Evolutionary conservation across 176 grass and related monocot genomes (phyloP).

Genomic region (Oryza meridionalis): DNA sequence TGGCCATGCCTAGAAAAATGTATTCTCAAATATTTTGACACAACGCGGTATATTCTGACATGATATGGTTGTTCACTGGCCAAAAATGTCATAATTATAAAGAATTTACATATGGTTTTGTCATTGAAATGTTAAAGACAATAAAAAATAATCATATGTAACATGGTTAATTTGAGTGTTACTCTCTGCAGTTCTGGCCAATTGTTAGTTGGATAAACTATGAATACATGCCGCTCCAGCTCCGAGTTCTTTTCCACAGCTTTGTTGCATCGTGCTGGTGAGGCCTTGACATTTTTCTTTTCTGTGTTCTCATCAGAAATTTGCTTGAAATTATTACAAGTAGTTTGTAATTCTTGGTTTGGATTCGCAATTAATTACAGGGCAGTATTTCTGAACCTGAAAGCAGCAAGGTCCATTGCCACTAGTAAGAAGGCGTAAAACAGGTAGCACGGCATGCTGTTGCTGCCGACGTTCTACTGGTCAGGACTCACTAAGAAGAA

Average conservation of each 20-base stretch:
- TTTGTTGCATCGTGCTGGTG: slow-evolving; percentile 85
- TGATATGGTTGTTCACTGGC: no score
- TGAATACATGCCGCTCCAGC: slow-evolving; percentile 86
- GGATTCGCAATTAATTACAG: slow-evolving; percentile 37
- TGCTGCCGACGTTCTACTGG: background rate
- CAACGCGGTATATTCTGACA: background rate
- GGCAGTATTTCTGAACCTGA: slow-evolving; percentile 86
- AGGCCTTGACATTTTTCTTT: background rate
- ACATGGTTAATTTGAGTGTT: background rate
- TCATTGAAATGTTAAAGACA: background rate
- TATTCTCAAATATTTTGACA: background rate
- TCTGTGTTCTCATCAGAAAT: background rate
- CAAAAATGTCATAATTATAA: background rate
- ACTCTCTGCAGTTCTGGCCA: slow-evolving; percentile 79
- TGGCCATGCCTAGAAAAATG: no score
- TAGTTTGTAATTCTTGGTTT: slow-evolving; percentile 28
- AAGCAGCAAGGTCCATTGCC: slow-evolving; percentile 77
- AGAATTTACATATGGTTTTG: background rate
- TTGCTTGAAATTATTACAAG: background rate
- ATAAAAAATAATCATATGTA: background rate
- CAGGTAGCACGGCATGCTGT: background rate
- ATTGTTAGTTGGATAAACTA: slow-evolving; percentile 87
- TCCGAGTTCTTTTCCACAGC: slow-evolving; percentile 83
- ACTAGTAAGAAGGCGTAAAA: slow-evolving; percentile 58
- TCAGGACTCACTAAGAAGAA: background rate